Base-by-base conservation (phyloP, 2,329 filamentous ascomycete species). In the Leptographium radiaticola region DNA sequence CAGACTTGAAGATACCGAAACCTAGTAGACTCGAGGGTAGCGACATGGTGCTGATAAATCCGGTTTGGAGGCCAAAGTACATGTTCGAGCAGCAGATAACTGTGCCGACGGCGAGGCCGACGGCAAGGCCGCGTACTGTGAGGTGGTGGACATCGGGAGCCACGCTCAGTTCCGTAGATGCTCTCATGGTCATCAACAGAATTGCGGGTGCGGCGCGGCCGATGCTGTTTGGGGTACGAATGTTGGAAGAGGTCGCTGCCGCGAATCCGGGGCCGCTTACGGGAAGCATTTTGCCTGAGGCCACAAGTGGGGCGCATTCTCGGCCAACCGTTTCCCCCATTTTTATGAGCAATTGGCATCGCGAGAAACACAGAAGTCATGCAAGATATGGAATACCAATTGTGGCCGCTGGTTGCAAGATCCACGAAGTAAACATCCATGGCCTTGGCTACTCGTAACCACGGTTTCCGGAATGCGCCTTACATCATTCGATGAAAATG, bases 51-150 rank as follows among this genome's bases (percentile, higher is more conserved):
- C 84, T 80, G 45, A 80, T 73, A 61, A 67, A 69, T 20, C 67
- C 67, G 3, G 65, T 67, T 53, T 60, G 59, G 36, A 98, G 75
- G n/a, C 93, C 93, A 66, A 98, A 98, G 68, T 97, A 98, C 75
- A 94, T 96, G 66, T 98, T 98, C 52, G 88, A 94, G 67, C 95
- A 95, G 65, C 87, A 93, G 63, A 97, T 95, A 53, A 97, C 75
- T 6, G 93, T 80, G 43, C 93, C 93, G 58, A 98, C 93, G 4
- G 80, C 72, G 7, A 95, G 74, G 16, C 93, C 93, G 33, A 87
- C 88, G 6, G 81, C 65, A 42, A 97, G 76, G 51, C 89, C 89
- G 54, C 93, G 84, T 31, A 84, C 55, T 0, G 93, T 97, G 70
- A 98, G 96, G 71, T 89, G 89, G 48, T 79, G 79, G 13, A 57